These are phyloP conservation scores for Fusarium lyarnte DNA, from an alignment of 2,329 filamentous ascomycete genomes.

Conservation along the genomic window DNA sequence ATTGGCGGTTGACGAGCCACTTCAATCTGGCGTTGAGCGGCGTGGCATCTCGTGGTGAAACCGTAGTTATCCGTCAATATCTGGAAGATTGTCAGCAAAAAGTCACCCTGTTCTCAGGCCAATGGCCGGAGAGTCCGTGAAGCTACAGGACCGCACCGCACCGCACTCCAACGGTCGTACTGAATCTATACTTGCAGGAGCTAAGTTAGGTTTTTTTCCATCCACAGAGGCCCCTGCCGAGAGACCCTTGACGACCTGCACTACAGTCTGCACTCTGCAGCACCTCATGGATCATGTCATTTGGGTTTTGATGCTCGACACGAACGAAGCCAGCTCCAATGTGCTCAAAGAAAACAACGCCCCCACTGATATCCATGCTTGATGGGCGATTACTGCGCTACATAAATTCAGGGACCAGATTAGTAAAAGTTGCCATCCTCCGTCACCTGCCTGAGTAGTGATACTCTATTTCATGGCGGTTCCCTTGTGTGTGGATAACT, in stretches of 20 bases:
- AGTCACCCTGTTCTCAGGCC: not conserved
- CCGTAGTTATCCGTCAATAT: slow-evolving; percentile 26
- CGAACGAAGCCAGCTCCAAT: slow-evolving; percentile 17
- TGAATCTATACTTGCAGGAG: slow-evolving; percentile 1
- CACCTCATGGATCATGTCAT: slow-evolving; percentile 15
- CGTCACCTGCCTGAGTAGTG: not conserved
- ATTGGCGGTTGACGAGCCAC: slow-evolving; percentile 11
- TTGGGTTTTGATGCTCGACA: slow-evolving; percentile 26
- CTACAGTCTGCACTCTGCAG: not conserved
- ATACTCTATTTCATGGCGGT: slow-evolving; percentile 2
- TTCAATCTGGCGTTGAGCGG: slow-evolving; percentile 10
- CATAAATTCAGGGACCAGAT: slow-evolving; percentile 29
- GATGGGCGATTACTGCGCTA: not conserved
- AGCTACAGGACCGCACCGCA: not conserved
- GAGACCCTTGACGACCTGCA: slow-evolving; percentile 5
- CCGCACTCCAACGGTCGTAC: slow-evolving; percentile 21
- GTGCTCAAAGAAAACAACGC: slow-evolving; percentile 18
- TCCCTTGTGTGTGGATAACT: slow-evolving; percentile 10
- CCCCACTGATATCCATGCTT: slow-evolving; percentile 22
- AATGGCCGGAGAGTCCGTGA: slow-evolving; percentile 35
- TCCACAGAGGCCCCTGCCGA: slow-evolving; percentile 26
- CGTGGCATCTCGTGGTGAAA: slow-evolving; percentile 34
- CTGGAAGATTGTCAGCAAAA: slow-evolving; percentile 9
- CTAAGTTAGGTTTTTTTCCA: not conserved
- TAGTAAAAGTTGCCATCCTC: slow-evolving; percentile 10